These are phyloP conservation scores for Penicillium coprophilum DNA, from an alignment of 495 filamentous ascomycete species.

Conservation along the genomic window DNA sequence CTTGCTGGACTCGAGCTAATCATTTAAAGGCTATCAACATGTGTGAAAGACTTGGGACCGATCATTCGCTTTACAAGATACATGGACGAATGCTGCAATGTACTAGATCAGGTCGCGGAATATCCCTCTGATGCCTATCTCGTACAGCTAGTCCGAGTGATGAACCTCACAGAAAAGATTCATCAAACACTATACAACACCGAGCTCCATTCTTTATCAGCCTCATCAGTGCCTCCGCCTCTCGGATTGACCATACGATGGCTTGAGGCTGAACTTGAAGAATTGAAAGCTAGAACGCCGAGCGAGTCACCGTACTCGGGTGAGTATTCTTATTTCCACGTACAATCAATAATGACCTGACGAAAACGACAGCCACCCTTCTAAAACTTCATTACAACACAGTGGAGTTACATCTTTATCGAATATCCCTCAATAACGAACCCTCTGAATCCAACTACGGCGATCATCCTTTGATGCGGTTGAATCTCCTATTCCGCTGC, in stretches of 20 bases:
- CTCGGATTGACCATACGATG: constrained; percentile 25
- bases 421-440: constrained; percentile 20
- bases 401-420: constrained; percentile 27
- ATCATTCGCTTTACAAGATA: constrained; percentile 31
- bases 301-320: constrained; percentile 19
- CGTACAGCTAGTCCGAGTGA: constrained; percentile 27
- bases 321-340: constrained; percentile 6
- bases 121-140: constrained; percentile 26
- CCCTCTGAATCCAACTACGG: constrained; percentile 15
- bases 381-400: constrained; percentile 24
- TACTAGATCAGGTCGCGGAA: constrained; percentile 15
- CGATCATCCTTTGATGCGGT: constrained; percentile 15
- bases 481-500: constrained; percentile 29
- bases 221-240: constrained; percentile 8
- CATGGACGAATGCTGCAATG: constrained; percentile 27
- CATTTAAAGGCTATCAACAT: constrained; percentile 27
- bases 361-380: constrained; percentile 13
- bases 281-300: constrained; percentile 15
- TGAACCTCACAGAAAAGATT: constrained; percentile 25
- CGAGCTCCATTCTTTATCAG: constrained; percentile 7
- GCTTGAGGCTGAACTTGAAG: constrained; percentile 17
- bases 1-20: constrained; percentile 1
- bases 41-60: constrained; percentile 31
- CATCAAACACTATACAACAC: constrained; percentile 10
- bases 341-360: neutral